Percentiles rank a stretch among this genome's conserved stretches.
These are phyloP conservation scores for Trichoderma koningiopsis DNA, from an alignment of 2,329 filamentous ascomycete species.

Conservation along the genomic window DNA sequence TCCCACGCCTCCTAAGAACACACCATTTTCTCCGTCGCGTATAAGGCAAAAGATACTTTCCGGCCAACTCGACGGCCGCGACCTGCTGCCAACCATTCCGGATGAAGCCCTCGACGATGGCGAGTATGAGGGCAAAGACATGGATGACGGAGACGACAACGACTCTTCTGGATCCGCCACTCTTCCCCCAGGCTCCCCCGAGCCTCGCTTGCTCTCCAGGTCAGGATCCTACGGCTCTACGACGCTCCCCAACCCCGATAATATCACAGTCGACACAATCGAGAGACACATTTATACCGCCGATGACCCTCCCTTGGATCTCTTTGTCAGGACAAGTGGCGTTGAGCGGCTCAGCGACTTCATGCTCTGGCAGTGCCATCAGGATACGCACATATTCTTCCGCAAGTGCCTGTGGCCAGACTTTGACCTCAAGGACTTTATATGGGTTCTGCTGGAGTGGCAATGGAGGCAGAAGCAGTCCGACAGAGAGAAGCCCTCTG, in stretches of 20 bases:
- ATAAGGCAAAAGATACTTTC: slow-evolving; percentile 85
- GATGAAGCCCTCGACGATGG: slow-evolving; percentile 50
- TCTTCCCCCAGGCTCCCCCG: slow-evolving; percentile 56
- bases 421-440: slow-evolving; percentile 89
- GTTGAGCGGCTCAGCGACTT: slow-evolving; percentile 94
- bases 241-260: slow-evolving; percentile 72
- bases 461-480: slow-evolving; percentile 65
- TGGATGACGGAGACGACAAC: slow-evolving; percentile 54
- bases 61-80: slow-evolving; percentile 57
- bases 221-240: slow-evolving; percentile 41
- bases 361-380: slow-evolving; percentile 97
- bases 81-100: slow-evolving; percentile 52
- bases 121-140: slow-evolving; percentile 47
- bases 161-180: slow-evolving; percentile 63
- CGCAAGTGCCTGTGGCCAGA: slow-evolving; percentile 92
- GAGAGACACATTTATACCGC: slow-evolving; percentile 87
- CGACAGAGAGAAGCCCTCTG: slow-evolving; percentile 52
- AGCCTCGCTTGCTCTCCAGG: slow-evolving; percentile 41
- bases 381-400: slow-evolving; percentile 91
- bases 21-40: slow-evolving; percentile 82
- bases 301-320: slow-evolving; percentile 81
- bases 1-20: slow-evolving; percentile 65
- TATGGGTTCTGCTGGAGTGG: slow-evolving; percentile 93
- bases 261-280: slow-evolving; percentile 80
- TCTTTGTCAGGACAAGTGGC: slow-evolving; percentile 89